A percentile compares a stretch with the other conserved stretches of the same genome.
Evolutionary conservation across 257 asterid genomes (phyloP).

Genomic region (Cynanchum wilfordii): DNA sequence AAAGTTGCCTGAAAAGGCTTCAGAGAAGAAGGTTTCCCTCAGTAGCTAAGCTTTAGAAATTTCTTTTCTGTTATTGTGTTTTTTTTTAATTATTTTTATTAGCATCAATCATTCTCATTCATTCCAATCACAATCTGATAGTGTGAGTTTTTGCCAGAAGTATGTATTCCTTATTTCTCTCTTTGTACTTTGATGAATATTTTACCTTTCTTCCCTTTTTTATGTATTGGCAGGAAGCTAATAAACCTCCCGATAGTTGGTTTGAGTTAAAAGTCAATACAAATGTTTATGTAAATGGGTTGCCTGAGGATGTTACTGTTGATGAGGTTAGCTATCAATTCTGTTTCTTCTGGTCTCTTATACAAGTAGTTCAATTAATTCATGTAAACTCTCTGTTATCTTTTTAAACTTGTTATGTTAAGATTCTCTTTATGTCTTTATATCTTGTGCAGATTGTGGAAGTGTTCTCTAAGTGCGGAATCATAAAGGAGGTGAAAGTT

Average conservation of each 20-base stretch:
- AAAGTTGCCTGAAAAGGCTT: conserved; percentile 48
- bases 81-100: neutral
- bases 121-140: neutral
- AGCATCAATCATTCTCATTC: neutral
- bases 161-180: neutral
- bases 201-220: neutral
- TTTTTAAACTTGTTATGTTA: conserved; percentile 6
- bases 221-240: conserved; percentile 60
- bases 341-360: conserved; percentile 11
- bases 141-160: neutral
- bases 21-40: conserved; percentile 68
- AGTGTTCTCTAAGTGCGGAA: conserved; percentile 89
- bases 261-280: conserved; percentile 95
- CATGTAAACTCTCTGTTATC: conserved; percentile 8
- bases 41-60: neutral
- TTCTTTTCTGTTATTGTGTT: neutral
- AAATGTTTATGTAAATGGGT: conserved; percentile 86
- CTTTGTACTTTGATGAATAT: neutral
- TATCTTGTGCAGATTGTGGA: conserved; percentile 63
- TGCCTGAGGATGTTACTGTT: conserved; percentile 85
- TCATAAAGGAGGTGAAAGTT: conserved; percentile 76
- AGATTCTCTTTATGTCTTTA: conserved; percentile 1
- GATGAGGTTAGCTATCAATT: conserved; percentile 73
- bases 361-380: neutral
- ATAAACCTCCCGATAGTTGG: conserved; percentile 96